A percentile compares a stretch with the other conserved stretches of the same genome.
Conservation (phyloP, 2,329 filamentous ascomycete species). For the Alternaria brassicae region DNA sequence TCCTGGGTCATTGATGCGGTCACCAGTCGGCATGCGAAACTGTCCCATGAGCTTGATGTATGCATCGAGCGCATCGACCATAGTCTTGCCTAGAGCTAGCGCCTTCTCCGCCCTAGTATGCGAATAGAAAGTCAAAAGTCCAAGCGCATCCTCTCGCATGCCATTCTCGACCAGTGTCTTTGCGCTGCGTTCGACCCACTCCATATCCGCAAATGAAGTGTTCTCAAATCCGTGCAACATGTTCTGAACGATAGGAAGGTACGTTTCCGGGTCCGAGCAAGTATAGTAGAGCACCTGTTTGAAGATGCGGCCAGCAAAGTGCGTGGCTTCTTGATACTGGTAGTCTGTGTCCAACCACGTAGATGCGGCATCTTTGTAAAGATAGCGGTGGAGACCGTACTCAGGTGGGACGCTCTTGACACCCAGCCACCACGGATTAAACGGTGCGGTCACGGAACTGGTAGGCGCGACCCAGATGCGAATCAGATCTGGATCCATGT, state of each 20-base stretch:
- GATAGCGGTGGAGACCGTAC: slow-evolving; percentile 46
- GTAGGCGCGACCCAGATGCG: slow-evolving; percentile 48
- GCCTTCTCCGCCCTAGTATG: slow-evolving; percentile 38
- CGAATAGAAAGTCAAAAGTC: slow-evolving; percentile 36
- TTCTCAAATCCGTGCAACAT: slow-evolving; percentile 42
- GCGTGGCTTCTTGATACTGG: slow-evolving; percentile 39
- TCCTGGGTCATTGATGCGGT: slow-evolving; percentile 38
- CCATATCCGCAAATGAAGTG: slow-evolving; percentile 29
- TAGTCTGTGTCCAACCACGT: slow-evolving; percentile 46
- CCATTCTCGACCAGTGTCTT: slow-evolving; percentile 25
- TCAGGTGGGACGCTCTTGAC: slow-evolving; percentile 41
- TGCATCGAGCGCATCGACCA: slow-evolving; percentile 34
- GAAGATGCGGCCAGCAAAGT: slow-evolving; percentile 38
- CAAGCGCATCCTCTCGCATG: slow-evolving; percentile 22
- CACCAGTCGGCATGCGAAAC: slow-evolving; percentile 28
- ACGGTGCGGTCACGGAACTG: slow-evolving; percentile 45
- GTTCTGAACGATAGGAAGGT: slow-evolving; percentile 32
- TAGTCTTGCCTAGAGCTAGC: slow-evolving; percentile 30
- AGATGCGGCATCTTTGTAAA: slow-evolving; percentile 44
- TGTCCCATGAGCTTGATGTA: slow-evolving; percentile 36
- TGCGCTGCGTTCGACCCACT: slow-evolving; percentile 35
- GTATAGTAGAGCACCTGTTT: slow-evolving; percentile 42
- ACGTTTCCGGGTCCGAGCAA: slow-evolving; percentile 35
- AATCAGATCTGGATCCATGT: slow-evolving; percentile 40
- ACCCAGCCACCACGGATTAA: slow-evolving; percentile 47